Base-by-base conservation (phyloP, 2,329 filamentous ascomycete genomes). In the Paecilomyces formosus region DNA sequence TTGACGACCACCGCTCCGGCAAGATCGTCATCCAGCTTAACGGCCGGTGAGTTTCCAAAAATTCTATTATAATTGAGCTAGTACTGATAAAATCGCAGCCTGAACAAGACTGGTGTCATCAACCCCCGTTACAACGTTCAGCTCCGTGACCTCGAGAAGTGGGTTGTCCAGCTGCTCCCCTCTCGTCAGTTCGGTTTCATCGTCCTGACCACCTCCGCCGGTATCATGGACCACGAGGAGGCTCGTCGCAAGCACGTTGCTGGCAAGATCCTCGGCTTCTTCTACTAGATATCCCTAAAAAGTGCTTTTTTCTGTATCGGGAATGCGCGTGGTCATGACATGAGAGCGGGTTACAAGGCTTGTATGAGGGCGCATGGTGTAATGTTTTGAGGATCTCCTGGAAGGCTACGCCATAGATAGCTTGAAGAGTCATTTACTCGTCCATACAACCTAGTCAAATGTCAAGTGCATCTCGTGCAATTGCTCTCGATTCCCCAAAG, bases 161-260 rank as follows among this genome's bases (percentile, higher is more conserved):
- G 94, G 94, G 92, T 97, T 73, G 91, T 96, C 83, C 96, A 96
- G 88, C 89, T 99, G 76, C 87, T 99, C 66, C 94, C 94, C 69
- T 92, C 94, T 69, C 94, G 94, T 97, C 94, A 99, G 83, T 99
- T 99, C 86, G 94, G 94, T 76, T 97, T 92, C 84, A 91, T 99
- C 76, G 92, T 99, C 81, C 89, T 99, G 74, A 99, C 94, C 80
- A 99, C 94, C 81, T 97, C 92, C 62, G 92, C 94, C 66, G 94
- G 94, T 80, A 99, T 99, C 81, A 97, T 99, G 93, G 94, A 99
- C 85, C 94, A 99, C 85, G 94, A 99, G 86, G 94, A 99, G 88
- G 94, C 94, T 70, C 86, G 94, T 78, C 86, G 94, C 80, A 97
- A 97, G 88, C 94, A 99, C 85, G 94, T 97, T 76, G 88, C 93